Evolutionary conservation across 176 grass and related monocot genomes (phyloP), one percentile per base, ranked within the genome.

Genomic region (Typha latifolia): DNA sequence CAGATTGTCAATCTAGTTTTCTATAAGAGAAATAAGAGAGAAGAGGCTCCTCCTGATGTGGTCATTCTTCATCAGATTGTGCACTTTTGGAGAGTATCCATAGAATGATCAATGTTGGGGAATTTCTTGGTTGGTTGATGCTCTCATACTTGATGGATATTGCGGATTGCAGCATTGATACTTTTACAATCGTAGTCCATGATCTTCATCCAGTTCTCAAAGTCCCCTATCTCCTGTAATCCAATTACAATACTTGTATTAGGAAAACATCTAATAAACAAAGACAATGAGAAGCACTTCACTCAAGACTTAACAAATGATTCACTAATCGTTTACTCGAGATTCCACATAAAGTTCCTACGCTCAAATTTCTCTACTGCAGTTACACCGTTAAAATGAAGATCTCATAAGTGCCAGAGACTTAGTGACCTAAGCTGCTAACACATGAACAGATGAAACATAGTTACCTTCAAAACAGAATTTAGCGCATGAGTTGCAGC

Each of bases 101-200:
- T 53, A 29, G 14, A 29, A 14, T 16, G 19, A 16, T 43, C 37
- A 43, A 43, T 43, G 37, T 43, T 43, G 37, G 37, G 37, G 7
- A 43, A 43, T 1, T 43, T 43, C 37, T 43, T 37, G 34, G 34
- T 43, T 43, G 34, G n/a, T 18, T 27, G 24, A 71, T 64, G 57
- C 20, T 21, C 19, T 86, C 77, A 94, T 62, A 66, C 53, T 49
- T 75, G 77, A 76, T 83, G 80, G 69, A 94, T 94, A 15, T 78
- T 88, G 62, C 78, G 69, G 49, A 90, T 86, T 63, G 77, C 82
- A 68, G 88, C 83, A 80, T 91, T 89, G 67, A 89, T 74, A 69
- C 75, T 78, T 91, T 97, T 87, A 68, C 87, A 88, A 69, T 89
- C 85, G 12, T 86, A 89, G 55, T 84, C 85, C 81, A 91, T 97